Base-by-base conservation (phyloP, 2,329 filamentous ascomycete genomes). In the Fusarium napiforme region DNA sequence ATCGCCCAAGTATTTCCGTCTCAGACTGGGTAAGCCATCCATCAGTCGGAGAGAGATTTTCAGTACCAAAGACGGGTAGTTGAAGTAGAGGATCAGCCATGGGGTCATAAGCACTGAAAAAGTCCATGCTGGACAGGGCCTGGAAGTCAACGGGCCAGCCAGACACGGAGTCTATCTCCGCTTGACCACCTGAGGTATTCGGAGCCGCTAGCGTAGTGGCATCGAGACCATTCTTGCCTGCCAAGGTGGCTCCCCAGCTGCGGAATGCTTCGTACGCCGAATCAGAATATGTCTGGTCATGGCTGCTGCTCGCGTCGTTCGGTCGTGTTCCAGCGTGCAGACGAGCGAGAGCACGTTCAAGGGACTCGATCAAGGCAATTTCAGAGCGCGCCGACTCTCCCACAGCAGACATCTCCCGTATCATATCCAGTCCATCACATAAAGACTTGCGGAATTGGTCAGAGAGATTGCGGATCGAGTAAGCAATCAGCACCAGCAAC, bases 31-130 rank as follows among this genome's bases (percentile, higher is more conserved):
- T 61, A 30, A 57, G 49, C 59, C 59, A 61, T 23, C 49, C 59
- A 21, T 36, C 49, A 37, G 59, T 21, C 9, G 49, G 59, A 37
- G 59, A 61, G 16, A 57, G 37, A 43, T 37, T 43, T 19, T 60
- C 36, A 1, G 58, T 43, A 7, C 46, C 58, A 21, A 60, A 55
- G 4, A 53, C 11, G 18, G 58, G 58, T 2, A 42, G n/a, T 28
- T 60, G 58, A 43, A 60, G 47, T 36, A 55, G 30, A 36, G 58
- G 36, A 57, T 61, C 59, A 14, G 49, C 30, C 49, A 14, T 21
- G 7, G 49, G 49, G 59, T 61, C 59, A 18, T 57, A 61, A 23
- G 30, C 49, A 37, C 59, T 61, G 49, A 61, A 61, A 32, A 61
- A 61, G 49, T 61, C 49, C 59, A 61, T 61, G 28, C 19, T 43